Conservation (phyloP, 139 green algal species). For the Zygnema cylindricum region DNA sequence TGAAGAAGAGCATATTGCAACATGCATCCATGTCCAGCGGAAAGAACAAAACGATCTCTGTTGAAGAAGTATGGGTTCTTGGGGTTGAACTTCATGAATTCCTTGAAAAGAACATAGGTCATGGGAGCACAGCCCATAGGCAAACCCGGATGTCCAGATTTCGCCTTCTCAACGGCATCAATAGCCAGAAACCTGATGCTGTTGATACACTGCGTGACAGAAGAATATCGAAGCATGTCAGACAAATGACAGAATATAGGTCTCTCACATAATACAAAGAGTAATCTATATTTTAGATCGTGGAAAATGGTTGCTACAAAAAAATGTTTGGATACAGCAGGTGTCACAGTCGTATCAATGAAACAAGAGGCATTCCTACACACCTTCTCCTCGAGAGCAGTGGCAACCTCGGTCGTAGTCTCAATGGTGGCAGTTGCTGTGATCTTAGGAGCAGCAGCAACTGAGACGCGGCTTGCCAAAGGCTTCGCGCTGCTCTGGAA, state of each 20-base stretch:
- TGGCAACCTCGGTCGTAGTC: not conserved
- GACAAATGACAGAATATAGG: too few species aligned
- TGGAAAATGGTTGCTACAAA: too few species aligned
- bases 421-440: constrained; percentile 38
- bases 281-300: too few species aligned
- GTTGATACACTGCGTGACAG: constrained; percentile 67
- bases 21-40: constrained; percentile 98
- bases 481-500: not conserved
- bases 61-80: constrained; percentile 94
- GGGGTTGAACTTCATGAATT: constrained; percentile 94
- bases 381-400: constrained; percentile 33
- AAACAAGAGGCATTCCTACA: not conserved
- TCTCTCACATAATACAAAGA: too few species aligned
- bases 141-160: constrained; percentile 94
- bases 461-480: not conserved
- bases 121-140: constrained; percentile 98
- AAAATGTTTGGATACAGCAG: too few species aligned
- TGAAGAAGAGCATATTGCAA: constrained; percentile 98
- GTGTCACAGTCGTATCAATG: too few species aligned
- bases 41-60: constrained; percentile 98
- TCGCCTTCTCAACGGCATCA: constrained; percentile 77
- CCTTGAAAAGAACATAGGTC: constrained; percentile 94
- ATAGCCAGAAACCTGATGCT: constrained; percentile 80
- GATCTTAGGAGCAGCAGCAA: constrained; percentile 19
- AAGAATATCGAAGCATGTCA: too few species aligned